These are phyloP conservation scores for Penicillium sp. DNA, from an alignment of 2,329 filamentous ascomycete species.

Conservation along the genomic window DNA sequence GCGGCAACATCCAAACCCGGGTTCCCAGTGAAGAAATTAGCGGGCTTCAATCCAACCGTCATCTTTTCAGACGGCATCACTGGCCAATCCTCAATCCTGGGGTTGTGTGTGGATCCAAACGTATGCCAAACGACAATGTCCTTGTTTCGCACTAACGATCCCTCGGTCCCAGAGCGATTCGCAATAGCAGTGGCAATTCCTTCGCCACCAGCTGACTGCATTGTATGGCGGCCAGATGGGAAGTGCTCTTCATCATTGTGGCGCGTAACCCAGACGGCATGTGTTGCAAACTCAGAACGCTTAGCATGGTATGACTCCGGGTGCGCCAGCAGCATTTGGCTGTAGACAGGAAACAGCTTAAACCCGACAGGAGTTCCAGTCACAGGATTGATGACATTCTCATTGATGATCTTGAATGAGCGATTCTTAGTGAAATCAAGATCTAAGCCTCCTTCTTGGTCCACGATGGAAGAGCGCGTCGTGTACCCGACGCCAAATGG, in stretches of 20 bases:
- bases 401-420: constrained; percentile 61
- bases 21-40: constrained; percentile 26
- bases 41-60: constrained; percentile 23
- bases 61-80: constrained; percentile 38
- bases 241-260: constrained; percentile 54
- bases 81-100: constrained; percentile 44
- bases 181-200: constrained; percentile 21
- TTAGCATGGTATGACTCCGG: constrained; percentile 49
- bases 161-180: constrained; percentile 3
- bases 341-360: constrained; percentile 55
- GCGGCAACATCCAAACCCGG: constrained; percentile 23
- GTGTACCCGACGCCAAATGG: constrained; percentile 56
- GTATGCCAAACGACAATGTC: constrained; percentile 42
- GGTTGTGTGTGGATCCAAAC: constrained; percentile 46
- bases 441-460: constrained; percentile 49
- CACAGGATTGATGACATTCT: constrained; percentile 51
- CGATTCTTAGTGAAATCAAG: constrained; percentile 41
- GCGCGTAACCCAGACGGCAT: constrained; percentile 55
- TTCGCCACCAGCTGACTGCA: constrained; percentile 41
- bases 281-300: constrained; percentile 54
- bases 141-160: constrained; percentile 29
- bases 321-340: constrained; percentile 59
- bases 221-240: constrained; percentile 53
- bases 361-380: constrained; percentile 56
- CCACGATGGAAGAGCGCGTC: constrained; percentile 44